Conservation (phyloP, 345 rosid genomes). For the Isatis tinctoria region DNA sequence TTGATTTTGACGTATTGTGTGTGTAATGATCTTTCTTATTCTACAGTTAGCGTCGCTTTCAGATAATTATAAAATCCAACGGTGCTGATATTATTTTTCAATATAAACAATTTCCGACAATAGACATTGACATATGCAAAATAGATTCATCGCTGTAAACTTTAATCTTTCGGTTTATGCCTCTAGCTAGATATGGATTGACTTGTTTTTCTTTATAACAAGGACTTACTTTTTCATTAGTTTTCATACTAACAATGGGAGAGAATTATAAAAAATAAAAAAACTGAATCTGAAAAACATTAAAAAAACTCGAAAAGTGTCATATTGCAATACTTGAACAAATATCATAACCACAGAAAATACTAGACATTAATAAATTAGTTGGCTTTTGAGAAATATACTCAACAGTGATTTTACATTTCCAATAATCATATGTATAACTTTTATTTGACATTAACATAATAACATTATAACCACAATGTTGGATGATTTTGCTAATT, state of each 20-base stretch:
- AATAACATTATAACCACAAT: background rate
- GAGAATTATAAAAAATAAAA: no score
- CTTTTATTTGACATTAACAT: no score
- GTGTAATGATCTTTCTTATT: constrained; percentile 13
- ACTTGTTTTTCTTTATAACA: background rate
- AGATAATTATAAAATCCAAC: constrained; percentile 8
- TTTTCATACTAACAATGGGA: background rate
- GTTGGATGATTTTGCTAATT: background rate
- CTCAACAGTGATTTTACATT: no score
- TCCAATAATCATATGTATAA: no score
- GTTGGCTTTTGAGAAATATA: no score
- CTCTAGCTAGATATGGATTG: constrained; percentile 11
- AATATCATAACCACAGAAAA: no score
- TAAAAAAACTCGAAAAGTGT: no score
- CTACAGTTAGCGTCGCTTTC: constrained; percentile 7
- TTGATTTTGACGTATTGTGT: constrained; percentile 18
- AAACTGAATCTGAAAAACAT: no score
- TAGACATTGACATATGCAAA: background rate
- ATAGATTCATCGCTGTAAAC: background rate
- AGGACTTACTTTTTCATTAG: background rate
- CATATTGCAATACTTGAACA: no score
- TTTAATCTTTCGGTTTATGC: constrained; percentile 14
- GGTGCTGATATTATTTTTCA: constrained; percentile 7
- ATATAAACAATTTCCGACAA: background rate
- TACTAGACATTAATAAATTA: no score